Evolutionary conservation across 2,329 filamentous ascomycete species (phyloP).

Genomic region (Claviceps spartinae): DNA sequence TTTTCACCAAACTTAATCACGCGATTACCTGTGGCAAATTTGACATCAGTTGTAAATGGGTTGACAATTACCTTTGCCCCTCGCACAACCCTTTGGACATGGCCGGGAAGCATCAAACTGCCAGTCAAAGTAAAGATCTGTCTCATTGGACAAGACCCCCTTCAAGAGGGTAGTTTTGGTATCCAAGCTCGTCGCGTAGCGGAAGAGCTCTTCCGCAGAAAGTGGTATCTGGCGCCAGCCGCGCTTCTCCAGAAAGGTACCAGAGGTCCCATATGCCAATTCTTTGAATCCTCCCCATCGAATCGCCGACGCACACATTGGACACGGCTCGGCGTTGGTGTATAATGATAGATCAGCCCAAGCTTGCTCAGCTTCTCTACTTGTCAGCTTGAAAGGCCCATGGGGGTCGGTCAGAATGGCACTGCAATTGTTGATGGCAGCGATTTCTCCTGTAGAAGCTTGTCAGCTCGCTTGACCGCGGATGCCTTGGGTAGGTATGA

Average conservation of each 20-base stretch:
- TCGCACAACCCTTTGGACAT: conserved; percentile 5
- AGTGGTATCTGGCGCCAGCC: conserved; percentile 41
- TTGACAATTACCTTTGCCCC: not conserved
- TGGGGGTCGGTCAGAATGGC: conserved; percentile 29
- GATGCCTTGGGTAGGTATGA: not conserved
- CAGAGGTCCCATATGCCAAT: conserved; percentile 39
- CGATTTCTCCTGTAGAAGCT: conserved; percentile 30
- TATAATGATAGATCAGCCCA: conserved; percentile 36
- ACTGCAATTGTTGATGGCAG: conserved; percentile 40
- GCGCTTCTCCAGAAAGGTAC: conserved; percentile 28
- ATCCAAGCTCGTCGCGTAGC: conserved; percentile 19
- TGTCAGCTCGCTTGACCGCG: not conserved
- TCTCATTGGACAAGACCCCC: conserved; percentile 36
- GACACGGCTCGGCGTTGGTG: conserved; percentile 43
- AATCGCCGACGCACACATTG: conserved; percentile 44
- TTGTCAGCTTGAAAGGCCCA: conserved; percentile 29
- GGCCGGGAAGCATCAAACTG: conserved; percentile 27
- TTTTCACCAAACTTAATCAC: not conserved
- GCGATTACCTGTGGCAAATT: not conserved
- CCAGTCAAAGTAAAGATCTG: conserved; percentile 39
- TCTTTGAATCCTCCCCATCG: conserved; percentile 42
- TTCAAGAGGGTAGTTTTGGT: conserved; percentile 29
- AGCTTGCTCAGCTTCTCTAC: conserved; percentile 27
- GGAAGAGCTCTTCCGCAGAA: conserved; percentile 30
- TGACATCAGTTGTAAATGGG: not conserved